Conservation (phyloP, 2,329 filamentous ascomycete genomes). For the Pseudocercospora cruenta region DNA sequence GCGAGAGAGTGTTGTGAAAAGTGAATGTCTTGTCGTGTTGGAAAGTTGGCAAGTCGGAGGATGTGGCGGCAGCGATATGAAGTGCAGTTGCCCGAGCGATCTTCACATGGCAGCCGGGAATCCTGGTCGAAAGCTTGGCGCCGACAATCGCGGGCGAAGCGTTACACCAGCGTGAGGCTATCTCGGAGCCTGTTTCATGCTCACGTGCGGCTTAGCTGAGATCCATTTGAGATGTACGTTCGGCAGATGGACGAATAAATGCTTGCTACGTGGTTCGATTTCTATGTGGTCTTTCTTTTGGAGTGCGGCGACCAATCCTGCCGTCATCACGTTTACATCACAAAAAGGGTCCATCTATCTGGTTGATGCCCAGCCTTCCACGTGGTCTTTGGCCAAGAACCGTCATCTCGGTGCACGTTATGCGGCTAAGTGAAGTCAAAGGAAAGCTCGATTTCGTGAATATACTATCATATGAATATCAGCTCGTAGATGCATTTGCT, state of each 20-base stretch:
- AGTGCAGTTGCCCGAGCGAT: conserved; percentile 3
- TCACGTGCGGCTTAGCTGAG: background rate
- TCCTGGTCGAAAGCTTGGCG: background rate
- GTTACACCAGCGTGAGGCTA: background rate
- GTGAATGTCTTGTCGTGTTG: background rate
- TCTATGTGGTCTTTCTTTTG: background rate
- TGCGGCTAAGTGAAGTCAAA: too few relatives aligned
- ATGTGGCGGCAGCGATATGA: background rate
- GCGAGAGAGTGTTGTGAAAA: background rate
- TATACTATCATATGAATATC: too few relatives aligned
- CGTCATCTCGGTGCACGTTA: too few relatives aligned
- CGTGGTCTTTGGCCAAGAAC: too few relatives aligned
- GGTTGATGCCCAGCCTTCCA: too few relatives aligned
- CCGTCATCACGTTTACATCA: conserved; percentile 3
- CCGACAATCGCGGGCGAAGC: background rate
- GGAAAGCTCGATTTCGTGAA: too few relatives aligned
- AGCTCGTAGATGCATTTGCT: background rate
- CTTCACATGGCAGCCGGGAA: conserved; percentile 2
- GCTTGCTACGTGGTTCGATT: background rate
- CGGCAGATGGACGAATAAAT: background rate
- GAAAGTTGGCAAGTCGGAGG: background rate
- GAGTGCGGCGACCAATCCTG: background rate
- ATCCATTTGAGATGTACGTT: background rate
- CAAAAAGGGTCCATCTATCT: too few relatives aligned
- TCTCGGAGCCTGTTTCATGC: background rate